Percentiles rank a stretch among this genome's conserved stretches.
phyloP scores from a whole-genome alignment of 176 grass and related monocot species.

The Canna indica region DNA sequence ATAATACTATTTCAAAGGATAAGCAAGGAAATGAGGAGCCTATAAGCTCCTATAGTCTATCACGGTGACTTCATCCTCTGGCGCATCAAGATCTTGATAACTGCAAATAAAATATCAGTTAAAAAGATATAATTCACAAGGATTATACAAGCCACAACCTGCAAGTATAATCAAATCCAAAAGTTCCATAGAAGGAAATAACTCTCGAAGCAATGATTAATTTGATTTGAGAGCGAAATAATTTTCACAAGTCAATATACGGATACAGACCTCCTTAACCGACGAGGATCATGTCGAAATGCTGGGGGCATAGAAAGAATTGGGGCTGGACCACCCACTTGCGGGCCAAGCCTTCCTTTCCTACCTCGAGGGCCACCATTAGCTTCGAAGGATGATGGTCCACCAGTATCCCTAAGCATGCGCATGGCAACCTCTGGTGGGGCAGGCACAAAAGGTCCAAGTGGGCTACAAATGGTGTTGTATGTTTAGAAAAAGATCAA shows the following conservation, averaged over 20 bases:
- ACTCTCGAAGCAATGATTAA: too few relatives aligned
- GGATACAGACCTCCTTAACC: slow-evolving; percentile 60
- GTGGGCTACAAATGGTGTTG: slow-evolving; percentile 36
- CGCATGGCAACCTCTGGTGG: slow-evolving; percentile 97
- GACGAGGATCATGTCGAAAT: slow-evolving; percentile 85
- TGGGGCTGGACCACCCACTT: slow-evolving; percentile 45
- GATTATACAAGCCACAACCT: too few relatives aligned
- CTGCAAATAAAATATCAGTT: slow-evolving; percentile 23
- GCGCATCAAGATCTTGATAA: slow-evolving; percentile 95
- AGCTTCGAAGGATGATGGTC: slow-evolving; percentile 39
- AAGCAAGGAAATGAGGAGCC: background rate
- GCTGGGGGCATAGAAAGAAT: slow-evolving; percentile 69
- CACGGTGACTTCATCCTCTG: slow-evolving; percentile 96
- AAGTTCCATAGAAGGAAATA: background rate
- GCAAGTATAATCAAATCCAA: background rate
- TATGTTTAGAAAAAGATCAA: background rate
- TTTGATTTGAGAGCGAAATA: background rate
- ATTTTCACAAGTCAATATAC: background rate
- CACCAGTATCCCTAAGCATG: slow-evolving; percentile 89
- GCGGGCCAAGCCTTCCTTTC: slow-evolving; percentile 44
- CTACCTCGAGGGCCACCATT: slow-evolving; percentile 47
- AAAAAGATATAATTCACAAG: background rate
- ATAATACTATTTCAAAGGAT: background rate
- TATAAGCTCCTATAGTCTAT: slow-evolving; percentile 99
- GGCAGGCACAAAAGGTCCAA: slow-evolving; percentile 98